A percentile compares a stretch with the other conserved stretches of the same genome.
Conservation (phyloP, 2,329 filamentous ascomycete genomes). For the Exophiala calicioides region DNA sequence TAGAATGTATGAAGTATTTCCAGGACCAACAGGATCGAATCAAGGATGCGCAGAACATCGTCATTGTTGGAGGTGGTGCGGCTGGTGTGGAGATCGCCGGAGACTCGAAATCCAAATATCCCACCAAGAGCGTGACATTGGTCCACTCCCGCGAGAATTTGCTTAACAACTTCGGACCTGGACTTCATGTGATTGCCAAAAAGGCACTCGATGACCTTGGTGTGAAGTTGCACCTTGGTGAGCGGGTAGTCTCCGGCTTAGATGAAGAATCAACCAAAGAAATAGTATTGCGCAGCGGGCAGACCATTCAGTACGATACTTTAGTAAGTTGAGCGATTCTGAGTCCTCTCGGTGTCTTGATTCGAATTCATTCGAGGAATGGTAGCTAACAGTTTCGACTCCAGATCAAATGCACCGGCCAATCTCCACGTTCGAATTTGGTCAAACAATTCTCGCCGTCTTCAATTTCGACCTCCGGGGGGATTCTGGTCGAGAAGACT, state of each 20-base stretch:
- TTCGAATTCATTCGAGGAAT: background rate
- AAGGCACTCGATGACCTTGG: constrained; percentile 26
- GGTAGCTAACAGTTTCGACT: background rate
- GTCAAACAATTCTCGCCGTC: constrained; percentile 47
- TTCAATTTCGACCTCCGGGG: constrained; percentile 50
- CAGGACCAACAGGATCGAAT: constrained; percentile 34
- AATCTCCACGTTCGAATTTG: constrained; percentile 57
- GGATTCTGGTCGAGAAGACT: constrained; percentile 57
- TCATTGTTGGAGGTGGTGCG: constrained; percentile 50
- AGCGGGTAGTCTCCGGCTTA: constrained; percentile 18
- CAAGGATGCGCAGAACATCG: constrained; percentile 49
- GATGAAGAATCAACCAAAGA: constrained; percentile 15
- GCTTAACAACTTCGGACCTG: constrained; percentile 28
- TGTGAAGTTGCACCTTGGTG: constrained; percentile 25
- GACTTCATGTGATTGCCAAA: constrained; percentile 21
- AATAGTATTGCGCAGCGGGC: constrained; percentile 19
- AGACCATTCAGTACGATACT: constrained; percentile 16
- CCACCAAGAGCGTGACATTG: constrained; percentile 49
- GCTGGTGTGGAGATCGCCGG: constrained; percentile 55
- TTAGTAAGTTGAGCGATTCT: constrained; percentile 17
- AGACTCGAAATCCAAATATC: constrained; percentile 52
- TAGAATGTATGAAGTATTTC: constrained; percentile 21
- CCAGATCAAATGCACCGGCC: constrained; percentile 62
- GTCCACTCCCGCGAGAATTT: constrained; percentile 48
- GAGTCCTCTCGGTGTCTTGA: background rate